Evolutionary conservation across 192 early-diverging fungal species (phyloP), one percentile per base, ranked within the genome.

Genomic region (Rhizophagus clarus): DNA sequence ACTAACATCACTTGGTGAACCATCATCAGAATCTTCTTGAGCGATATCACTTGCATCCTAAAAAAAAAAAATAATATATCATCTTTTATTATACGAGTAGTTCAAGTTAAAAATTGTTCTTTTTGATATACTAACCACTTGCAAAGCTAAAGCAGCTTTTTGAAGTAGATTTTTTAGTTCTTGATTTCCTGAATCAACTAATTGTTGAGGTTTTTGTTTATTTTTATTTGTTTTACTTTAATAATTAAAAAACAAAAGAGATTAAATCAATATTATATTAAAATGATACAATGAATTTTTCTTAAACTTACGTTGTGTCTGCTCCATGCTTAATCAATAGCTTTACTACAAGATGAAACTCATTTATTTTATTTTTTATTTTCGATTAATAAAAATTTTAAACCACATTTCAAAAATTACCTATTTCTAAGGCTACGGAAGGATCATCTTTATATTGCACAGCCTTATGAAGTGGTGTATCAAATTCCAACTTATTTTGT

Each of bases 391-490:
- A 24, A 32, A 61, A 32, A 76, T 60, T 9, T 15, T n/a, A 40
- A 40, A 40, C 7, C 8, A 40, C 37, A 8, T 56, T 22, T 70
- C 12, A n/a, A 42, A 60, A 74, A 42, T 24, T 79, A 79, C 77
- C 90, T 72, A 93, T 92, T 15, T 85, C 87, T n/a, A 92, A 81
- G 17, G 89, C 89, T 20, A 81, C 79, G 17, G 89, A 86, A 20
- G 88, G 83, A 77, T 90, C 89, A 26, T 87, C 82, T 15, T 81
- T 79, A 76, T 89, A 89, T 51, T 79, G 82, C 40, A 92, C 89
- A 29, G 92, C 93, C 68, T 89, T 87, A 83, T 93, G 92, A 17
- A 94, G 85, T 28, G 93, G 91, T 8, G 93, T 94, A 62, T 93
- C 87, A 24, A 80, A 80, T 60, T 85, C 85, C 61, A 87, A 71